Base-by-base conservation (phyloP, 1,139 yeast species). In the Petasospora rhodanensis region DNA sequence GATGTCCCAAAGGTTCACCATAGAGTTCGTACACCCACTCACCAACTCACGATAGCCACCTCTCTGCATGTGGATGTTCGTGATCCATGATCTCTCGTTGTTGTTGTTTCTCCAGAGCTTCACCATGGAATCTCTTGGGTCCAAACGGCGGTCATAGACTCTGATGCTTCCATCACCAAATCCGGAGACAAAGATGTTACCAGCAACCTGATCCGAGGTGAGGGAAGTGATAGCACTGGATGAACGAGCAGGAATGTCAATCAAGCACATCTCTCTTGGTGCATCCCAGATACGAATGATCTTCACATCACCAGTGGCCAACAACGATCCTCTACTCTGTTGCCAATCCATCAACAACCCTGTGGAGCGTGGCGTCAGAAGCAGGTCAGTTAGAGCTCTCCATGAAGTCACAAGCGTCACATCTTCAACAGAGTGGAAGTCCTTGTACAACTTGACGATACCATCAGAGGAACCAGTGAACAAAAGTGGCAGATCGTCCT, bases 261-360 rank as follows among this genome's bases (percentile, higher is more conserved):
- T 76, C 33, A 84, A 68, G 54, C 96, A 82, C 35, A 83, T 66
- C 54, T 91, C 99, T 26, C 96, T 68, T 13, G 95, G 94, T 0
- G 97, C 97, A 61, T 91, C 98, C 98, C 98, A 91, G 2, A 89
- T 70, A 40, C 95, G 67, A 33, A 91, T 86, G 19, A 87, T 79
- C 46, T 89, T 85, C 9, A 86, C 95, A 63, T 91, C 98, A 29
- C 99, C 99, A 34, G 96, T 89, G 1, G 86, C 96, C 34, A 91
- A 62, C 27, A 91, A 63, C 1, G 95, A 77, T 0, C 99, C 99
- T 43, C 96, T 67, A 29, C 93, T 81, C 55, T 91, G 99, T 54
- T 89, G 97, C 98, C 99, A 91, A 51, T 91, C 97, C 6, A 91
- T 77, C 22, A 87, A 73, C 34, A 93, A 65, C 3, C 96, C 96